Conservation (phyloP, 179 eudicot genomes). For the Camellia oleifera region DNA sequence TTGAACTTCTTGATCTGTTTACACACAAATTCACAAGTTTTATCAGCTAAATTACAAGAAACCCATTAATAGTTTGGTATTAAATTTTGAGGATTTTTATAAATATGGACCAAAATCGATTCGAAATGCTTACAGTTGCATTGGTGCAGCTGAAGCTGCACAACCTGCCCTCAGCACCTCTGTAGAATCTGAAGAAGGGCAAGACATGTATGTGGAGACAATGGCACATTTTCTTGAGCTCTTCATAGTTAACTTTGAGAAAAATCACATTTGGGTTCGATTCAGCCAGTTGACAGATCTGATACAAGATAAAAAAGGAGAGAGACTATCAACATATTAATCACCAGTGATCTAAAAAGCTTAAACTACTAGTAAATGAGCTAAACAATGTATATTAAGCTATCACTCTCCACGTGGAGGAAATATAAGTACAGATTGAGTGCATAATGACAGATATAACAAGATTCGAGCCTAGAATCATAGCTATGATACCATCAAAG, state of each 20-base stretch:
- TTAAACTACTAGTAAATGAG: too few relatives aligned
- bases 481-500: too few relatives aligned
- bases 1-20: slow-evolving; percentile 80
- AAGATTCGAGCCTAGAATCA: too few relatives aligned
- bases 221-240: slow-evolving; percentile 76
- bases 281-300: slow-evolving; percentile 93
- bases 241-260: slow-evolving; percentile 73
- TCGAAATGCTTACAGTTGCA: slow-evolving; percentile 60
- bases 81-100: not conserved
- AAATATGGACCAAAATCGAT: too few relatives aligned
- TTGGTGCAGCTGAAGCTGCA: slow-evolving; percentile 96
- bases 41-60: not conserved
- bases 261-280: slow-evolving; percentile 66
- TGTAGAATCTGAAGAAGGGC: slow-evolving; percentile 89
- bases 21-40: not conserved
- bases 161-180: slow-evolving; percentile 80
- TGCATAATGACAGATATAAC: too few relatives aligned
- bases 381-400: too few relatives aligned
- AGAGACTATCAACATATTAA: not conserved
- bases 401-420: too few relatives aligned
- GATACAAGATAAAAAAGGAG: slow-evolving; percentile 2
- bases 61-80: not conserved
- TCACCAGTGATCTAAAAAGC: too few relatives aligned
- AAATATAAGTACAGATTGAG: too few relatives aligned
- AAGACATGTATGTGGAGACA: slow-evolving; percentile 75